Evolutionary conservation across 805 yeast genomes (phyloP).

Genomic region (Limtongozyma cylindracea): DNA sequence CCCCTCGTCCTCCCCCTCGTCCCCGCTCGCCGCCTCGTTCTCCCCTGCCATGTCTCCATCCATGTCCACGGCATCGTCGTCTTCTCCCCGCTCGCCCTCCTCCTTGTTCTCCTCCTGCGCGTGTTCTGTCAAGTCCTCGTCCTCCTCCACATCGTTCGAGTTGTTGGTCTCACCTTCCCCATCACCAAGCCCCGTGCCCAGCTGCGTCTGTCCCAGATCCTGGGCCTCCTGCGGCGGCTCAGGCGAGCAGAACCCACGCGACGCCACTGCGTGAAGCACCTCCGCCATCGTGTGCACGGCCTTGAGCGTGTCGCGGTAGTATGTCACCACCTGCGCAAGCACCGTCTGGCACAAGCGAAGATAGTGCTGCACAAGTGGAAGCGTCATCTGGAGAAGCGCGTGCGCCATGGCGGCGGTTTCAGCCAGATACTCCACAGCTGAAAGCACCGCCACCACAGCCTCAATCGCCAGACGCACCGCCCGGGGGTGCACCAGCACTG

Average conservation of each 20-base stretch:
- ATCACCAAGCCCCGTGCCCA: slow-evolving; percentile 69
- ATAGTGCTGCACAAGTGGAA: slow-evolving; percentile 44
- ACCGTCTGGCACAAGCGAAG: slow-evolving; percentile 17
- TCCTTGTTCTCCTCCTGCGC: slow-evolving; percentile 57
- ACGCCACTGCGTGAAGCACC: slow-evolving; percentile 32
- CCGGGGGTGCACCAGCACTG: slow-evolving; percentile 15
- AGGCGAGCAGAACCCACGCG: slow-evolving; percentile 83
- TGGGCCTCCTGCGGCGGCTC: slow-evolving; percentile 24
- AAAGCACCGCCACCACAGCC: slow-evolving; percentile 9
- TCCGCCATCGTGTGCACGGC: slow-evolving; percentile 34
- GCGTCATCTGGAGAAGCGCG: slow-evolving; percentile 25
- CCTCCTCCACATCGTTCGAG: slow-evolving; percentile 72
- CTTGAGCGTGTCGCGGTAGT: slow-evolving; percentile 28
- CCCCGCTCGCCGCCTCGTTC: slow-evolving; percentile 38
- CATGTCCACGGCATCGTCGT: slow-evolving; percentile 78
- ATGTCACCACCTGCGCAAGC: slow-evolving; percentile 14
- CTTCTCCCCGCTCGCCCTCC: slow-evolving; percentile 35
- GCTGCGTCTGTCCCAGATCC: slow-evolving; percentile 21
- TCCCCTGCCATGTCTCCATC: slow-evolving; percentile 97
- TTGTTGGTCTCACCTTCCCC: slow-evolving; percentile 80
- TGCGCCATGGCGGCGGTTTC: slow-evolving; percentile 12
- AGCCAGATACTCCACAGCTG: slow-evolving; percentile 11
- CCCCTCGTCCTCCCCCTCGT: slow-evolving; percentile 11
- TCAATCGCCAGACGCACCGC: slow-evolving; percentile 11
- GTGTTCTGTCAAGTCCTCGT: slow-evolving; percentile 66